Evolutionary conservation across 208 protist genomes (phyloP).

Genomic region (Histomonas meleagridis): DNA sequence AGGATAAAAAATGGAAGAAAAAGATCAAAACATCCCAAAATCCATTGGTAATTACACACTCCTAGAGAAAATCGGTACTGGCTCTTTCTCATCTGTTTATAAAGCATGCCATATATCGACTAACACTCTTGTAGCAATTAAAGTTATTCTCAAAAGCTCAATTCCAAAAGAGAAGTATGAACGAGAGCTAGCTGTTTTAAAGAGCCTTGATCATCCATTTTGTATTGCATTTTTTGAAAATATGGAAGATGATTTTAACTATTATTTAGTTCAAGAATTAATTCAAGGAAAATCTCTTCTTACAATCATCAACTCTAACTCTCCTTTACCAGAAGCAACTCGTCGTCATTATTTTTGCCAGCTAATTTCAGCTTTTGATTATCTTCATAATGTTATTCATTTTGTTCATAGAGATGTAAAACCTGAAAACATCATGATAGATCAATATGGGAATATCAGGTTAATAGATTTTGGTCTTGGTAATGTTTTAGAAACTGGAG

Average conservation of each 20-base stretch:
- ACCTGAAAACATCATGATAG: slow-evolving; percentile 11
- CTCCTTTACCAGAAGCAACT: neutral
- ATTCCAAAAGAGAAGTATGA: neutral
- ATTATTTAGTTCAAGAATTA: neutral
- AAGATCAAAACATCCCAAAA: too few relatives aligned
- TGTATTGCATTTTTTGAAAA: slow-evolving; percentile 2
- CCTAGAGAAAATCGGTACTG: neutral
- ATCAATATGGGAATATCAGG: neutral
- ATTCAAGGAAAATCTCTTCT: neutral
- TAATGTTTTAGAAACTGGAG: neutral
- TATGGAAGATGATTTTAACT: neutral
- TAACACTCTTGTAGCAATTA: neutral
- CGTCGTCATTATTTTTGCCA: neutral
- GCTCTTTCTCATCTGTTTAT: neutral
- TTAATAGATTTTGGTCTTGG: slow-evolving; percentile 4
- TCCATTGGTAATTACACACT: neutral
- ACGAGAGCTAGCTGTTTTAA: neutral
- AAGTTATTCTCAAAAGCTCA: neutral
- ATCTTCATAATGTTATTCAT: neutral
- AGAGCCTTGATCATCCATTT: neutral
- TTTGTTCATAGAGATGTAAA: neutral
- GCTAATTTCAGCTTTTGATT: neutral
- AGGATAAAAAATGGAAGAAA: too few relatives aligned
- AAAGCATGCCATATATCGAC: neutral
- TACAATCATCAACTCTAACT: neutral